Percentiles rank a stretch among this genome's conserved stretches.
Conservation (phyloP, 2,329 filamentous ascomycete species). For the Waltergamsia citrina region DNA sequence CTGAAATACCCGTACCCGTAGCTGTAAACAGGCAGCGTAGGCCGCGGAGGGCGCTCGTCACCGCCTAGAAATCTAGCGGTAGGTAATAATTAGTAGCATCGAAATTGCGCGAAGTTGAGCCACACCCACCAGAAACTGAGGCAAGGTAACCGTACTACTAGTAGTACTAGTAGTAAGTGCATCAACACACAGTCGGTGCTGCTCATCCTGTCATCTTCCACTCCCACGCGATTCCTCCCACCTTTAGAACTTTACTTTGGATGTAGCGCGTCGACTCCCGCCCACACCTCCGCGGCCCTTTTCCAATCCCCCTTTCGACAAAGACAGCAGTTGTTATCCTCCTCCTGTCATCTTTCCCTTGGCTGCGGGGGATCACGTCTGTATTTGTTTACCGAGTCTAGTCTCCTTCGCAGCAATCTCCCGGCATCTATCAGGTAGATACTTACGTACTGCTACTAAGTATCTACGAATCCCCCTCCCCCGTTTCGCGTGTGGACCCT, state of each 20-base stretch:
- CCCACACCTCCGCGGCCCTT: slow-evolving; percentile 1
- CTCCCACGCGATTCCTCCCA: slow-evolving; percentile 2
- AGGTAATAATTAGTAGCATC: no score
- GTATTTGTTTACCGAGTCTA: neutral
- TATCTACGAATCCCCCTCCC: neutral
- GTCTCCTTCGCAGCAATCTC: neutral
- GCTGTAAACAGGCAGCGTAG: no score
- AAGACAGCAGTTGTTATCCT: neutral
- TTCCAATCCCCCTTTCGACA: neutral
- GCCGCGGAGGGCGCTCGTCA: no score
- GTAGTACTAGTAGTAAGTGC: neutral
- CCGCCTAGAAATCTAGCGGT: no score
- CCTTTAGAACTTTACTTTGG: no score
- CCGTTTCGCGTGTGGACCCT: neutral
- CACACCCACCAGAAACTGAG: no score
- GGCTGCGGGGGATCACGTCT: neutral
- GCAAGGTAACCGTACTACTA: no score
- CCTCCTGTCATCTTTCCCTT: neutral
- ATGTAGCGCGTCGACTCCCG: slow-evolving; percentile 2
- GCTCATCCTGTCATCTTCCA: neutral
- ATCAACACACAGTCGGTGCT: no score
- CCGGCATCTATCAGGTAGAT: no score
- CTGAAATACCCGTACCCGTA: no score
- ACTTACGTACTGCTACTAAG: neutral
- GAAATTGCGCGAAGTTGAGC: no score